A percentile compares a stretch with the other conserved stretches of the same genome.
These are phyloP conservation scores for Rosa persica DNA, from an alignment of 306 rosid genomes.

Conservation along the genomic window DNA sequence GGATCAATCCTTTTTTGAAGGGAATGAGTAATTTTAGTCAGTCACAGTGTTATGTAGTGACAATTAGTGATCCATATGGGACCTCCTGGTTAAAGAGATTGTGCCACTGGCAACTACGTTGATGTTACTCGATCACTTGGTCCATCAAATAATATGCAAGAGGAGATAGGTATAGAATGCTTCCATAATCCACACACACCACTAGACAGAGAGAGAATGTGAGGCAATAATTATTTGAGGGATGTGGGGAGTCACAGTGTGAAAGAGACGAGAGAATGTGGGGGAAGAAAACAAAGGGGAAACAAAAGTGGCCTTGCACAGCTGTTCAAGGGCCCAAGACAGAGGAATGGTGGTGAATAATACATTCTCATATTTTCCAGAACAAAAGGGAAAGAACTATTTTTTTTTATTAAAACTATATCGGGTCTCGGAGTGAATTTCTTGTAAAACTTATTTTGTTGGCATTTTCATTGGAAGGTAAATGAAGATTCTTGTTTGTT, in stretches of 20 bases:
- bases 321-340: slow-evolving; percentile 62
- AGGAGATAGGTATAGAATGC: slow-evolving; percentile 2
- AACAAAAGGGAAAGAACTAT: too few relatives aligned
- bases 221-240: slow-evolving; percentile 56
- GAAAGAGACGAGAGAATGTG: slow-evolving; percentile 48
- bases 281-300: slow-evolving; percentile 36
- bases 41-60: not conserved
- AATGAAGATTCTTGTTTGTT: too few relatives aligned
- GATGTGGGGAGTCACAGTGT: slow-evolving; percentile 47
- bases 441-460: too few relatives aligned
- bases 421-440: too few relatives aligned
- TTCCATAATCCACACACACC: slow-evolving; percentile 26
- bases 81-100: slow-evolving; percentile 3
- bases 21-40: not conserved
- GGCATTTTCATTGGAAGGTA: too few relatives aligned
- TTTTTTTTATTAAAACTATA: too few relatives aligned
- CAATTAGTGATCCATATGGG: slow-evolving; percentile 12
- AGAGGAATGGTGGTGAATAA: slow-evolving; percentile 24
- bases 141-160: not conserved
- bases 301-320: slow-evolving; percentile 40
- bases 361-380: too few relatives aligned
- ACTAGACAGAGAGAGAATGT: slow-evolving; percentile 13
- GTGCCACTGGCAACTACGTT: not conserved
- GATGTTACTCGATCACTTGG: slow-evolving; percentile 6
- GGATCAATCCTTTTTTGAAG: not conserved